phyloP scores from a whole-genome alignment of 352 stramenopile species.

The Blastocystis sp. region DNA sequence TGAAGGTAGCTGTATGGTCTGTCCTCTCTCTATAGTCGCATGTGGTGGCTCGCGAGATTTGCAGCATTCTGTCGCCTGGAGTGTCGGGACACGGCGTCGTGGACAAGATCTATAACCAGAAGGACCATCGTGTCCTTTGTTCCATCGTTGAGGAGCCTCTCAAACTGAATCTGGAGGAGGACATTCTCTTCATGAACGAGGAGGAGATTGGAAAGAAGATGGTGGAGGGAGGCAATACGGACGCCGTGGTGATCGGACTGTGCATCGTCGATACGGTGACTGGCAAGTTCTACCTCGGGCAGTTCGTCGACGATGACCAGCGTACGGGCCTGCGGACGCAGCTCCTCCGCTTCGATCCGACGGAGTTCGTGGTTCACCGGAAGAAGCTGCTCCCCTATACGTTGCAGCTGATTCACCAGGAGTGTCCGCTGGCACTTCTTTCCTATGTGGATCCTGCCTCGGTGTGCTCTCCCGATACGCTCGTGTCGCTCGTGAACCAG shows the following conservation, averaged over 20 bases:
- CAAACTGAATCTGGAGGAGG: neutral
- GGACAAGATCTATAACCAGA: slow-evolving; percentile 59
- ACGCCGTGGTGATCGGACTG: slow-evolving; percentile 66
- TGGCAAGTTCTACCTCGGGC: slow-evolving; percentile 79
- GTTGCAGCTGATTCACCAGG: slow-evolving; percentile 69
- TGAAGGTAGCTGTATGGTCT: slow-evolving; percentile 23
- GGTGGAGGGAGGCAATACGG: neutral
- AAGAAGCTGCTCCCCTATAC: slow-evolving; percentile 67
- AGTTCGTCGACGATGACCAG: slow-evolving; percentile 91
- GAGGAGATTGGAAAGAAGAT: slow-evolving; percentile 25
- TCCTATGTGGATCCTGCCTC: neutral
- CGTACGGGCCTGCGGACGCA: slow-evolving; percentile 86
- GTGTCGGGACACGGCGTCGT: slow-evolving; percentile 44
- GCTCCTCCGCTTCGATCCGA: slow-evolving; percentile 73
- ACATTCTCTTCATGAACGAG: neutral
- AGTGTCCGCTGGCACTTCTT: slow-evolving; percentile 46
- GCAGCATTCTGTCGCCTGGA: slow-evolving; percentile 81
- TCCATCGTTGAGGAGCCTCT: neutral
- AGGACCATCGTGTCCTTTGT: slow-evolving; percentile 61
- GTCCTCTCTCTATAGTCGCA: slow-evolving; percentile 65
- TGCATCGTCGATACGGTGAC: slow-evolving; percentile 80
- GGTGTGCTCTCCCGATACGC: slow-evolving; percentile 63
- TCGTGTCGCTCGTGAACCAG: slow-evolving; percentile 63
- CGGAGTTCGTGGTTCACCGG: slow-evolving; percentile 71
- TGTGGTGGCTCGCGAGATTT: slow-evolving; percentile 84